phyloP scores from a whole-genome alignment of 768 basidiomycete species.

The Trichaptum fuscoviolaceum region DNA sequence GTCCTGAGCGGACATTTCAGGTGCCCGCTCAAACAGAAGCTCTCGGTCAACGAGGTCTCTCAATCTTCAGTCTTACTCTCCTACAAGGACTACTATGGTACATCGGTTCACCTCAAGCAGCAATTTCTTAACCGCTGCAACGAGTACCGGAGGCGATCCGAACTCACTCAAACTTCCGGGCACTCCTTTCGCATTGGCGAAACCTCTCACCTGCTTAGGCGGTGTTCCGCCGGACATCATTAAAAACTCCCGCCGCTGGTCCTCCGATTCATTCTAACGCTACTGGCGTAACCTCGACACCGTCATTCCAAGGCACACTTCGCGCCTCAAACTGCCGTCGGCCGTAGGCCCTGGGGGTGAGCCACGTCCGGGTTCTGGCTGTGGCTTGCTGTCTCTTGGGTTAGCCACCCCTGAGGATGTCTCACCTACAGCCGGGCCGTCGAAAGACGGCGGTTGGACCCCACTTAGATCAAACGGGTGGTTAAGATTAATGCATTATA shows the following conservation, averaged over 20 bases:
- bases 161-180: background rate
- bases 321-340: background rate
- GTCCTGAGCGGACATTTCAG: no score
- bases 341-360: background rate
- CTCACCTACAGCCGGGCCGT: background rate
- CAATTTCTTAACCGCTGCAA: background rate
- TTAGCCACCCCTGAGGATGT: background rate
- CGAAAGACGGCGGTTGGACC: background rate
- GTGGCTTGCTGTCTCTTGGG: background rate
- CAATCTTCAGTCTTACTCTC: background rate
- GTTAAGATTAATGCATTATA: no score
- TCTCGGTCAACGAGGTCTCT: constrained; percentile 12
- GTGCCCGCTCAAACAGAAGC: constrained; percentile 15
- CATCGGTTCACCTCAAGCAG: background rate
- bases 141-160: background rate
- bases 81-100: background rate
- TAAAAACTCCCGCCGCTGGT: background rate
- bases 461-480: background rate
- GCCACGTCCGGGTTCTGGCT: background rate
- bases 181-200: constrained; percentile 1
- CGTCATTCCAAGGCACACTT: background rate
- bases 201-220: background rate
- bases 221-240: background rate
- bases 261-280: background rate
- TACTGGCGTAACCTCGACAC: background rate